Percentiles rank a stretch among this genome's conserved stretches.
These are phyloP conservation scores for Xylaria sp. DNA, from an alignment of 2,329 filamentous ascomycete genomes.

Conservation along the genomic window DNA sequence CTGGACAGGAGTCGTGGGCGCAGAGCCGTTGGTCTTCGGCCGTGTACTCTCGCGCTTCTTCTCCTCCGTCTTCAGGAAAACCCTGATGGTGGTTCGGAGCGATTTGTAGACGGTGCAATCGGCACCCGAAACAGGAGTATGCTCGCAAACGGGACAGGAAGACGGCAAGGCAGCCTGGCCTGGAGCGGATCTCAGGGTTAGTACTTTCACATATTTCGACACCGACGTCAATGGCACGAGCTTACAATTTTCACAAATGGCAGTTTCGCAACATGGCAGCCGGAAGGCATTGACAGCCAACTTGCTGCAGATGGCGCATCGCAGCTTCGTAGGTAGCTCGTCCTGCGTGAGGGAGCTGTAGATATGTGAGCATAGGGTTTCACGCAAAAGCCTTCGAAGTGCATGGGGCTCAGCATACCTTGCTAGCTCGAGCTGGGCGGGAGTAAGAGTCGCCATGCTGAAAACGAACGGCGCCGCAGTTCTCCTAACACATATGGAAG, in stretches of 20 bases:
- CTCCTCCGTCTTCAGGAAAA: conserved; percentile 89
- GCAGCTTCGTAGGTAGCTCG: conserved; percentile 94
- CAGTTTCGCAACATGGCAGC: conserved; percentile 93
- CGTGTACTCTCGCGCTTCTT: conserved; percentile 82
- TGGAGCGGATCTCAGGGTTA: conserved; percentile 52
- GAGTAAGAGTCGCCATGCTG: conserved; percentile 53
- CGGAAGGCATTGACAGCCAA: conserved; percentile 91
- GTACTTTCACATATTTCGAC: background rate
- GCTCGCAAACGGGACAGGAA: conserved; percentile 92
- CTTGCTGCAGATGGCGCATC: conserved; percentile 93
- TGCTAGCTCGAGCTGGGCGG: conserved; percentile 69
- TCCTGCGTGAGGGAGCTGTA: conserved; percentile 79
- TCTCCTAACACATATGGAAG: conserved; percentile 39
- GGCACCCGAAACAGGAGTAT: conserved; percentile 85
- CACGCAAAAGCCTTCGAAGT: background rate
- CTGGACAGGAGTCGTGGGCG: conserved; percentile 57
- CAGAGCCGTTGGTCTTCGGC: conserved; percentile 57
- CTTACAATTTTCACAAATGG: conserved; percentile 91
- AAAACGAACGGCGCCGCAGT: conserved; percentile 32
- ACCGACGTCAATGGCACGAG: conserved; percentile 35
- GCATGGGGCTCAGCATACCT: conserved; percentile 54
- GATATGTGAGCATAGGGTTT: conserved; percentile 14
- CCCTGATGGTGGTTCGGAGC: conserved; percentile 89
- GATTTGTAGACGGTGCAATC: conserved; percentile 91
- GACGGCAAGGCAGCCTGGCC: conserved; percentile 80